Conservation (phyloP, 345 rosid species). For the Citrus trifoliata region DNA sequence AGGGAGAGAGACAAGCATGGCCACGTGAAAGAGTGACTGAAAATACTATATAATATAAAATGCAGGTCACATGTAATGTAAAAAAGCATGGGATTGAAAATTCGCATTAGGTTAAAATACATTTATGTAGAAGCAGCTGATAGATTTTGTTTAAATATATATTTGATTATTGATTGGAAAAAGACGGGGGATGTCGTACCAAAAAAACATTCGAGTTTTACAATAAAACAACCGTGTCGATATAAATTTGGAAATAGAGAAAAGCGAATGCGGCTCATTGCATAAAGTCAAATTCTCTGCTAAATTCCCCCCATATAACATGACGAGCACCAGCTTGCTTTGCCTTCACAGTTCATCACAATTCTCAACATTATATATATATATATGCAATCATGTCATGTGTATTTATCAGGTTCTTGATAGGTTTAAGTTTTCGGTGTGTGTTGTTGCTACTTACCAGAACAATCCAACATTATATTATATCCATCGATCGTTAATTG, state of each 20-base stretch:
- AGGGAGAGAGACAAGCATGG: constrained; percentile 22
- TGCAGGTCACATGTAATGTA: constrained; percentile 18
- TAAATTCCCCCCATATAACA: background rate
- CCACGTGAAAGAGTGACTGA: constrained; percentile 14
- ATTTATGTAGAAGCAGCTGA: constrained; percentile 38
- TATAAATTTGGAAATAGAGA: constrained; percentile 29
- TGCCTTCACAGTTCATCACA: background rate
- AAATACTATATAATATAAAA: background rate
- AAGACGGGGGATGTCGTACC: constrained; percentile 24
- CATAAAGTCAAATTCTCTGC: constrained; percentile 21
- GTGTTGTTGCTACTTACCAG: too few relatives aligned
- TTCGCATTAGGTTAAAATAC: constrained; percentile 28
- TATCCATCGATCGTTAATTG: too few relatives aligned
- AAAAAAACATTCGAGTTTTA: constrained; percentile 35
- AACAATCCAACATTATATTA: too few relatives aligned
- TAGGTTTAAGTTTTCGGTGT: too few relatives aligned
- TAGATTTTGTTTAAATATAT: constrained; percentile 3
- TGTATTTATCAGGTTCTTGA: too few relatives aligned
- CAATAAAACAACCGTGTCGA: constrained; percentile 36
- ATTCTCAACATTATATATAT: too few relatives aligned
- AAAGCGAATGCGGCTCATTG: constrained; percentile 24
- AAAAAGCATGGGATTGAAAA: background rate
- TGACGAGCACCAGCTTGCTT: background rate
- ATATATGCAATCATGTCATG: too few relatives aligned
- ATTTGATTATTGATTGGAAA: constrained; percentile 24